These are phyloP conservation scores for Gnomoniopsis sp. DNA, from an alignment of 2,329 filamentous ascomycete genomes.

Conservation along the genomic window DNA sequence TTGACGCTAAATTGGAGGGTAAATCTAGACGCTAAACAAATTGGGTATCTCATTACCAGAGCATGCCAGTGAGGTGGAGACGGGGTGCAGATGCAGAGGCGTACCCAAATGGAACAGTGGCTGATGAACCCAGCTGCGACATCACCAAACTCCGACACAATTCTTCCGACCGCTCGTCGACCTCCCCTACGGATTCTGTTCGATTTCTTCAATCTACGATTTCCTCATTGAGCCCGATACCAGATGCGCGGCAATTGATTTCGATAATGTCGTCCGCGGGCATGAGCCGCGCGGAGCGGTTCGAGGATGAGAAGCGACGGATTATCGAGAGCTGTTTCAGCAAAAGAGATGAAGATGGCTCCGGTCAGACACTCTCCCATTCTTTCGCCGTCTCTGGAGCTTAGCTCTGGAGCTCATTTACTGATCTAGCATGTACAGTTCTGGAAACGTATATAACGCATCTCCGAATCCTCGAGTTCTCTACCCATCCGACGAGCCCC, in stretches of 20 bases:
- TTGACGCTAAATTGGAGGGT: not conserved
- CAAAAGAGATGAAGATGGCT: conserved; percentile 84
- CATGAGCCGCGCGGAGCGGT: conserved; percentile 66
- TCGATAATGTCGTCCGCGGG: conserved; percentile 15
- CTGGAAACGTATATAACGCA: conserved; percentile 97
- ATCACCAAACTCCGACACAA: not conserved
- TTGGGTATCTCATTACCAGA: not conserved
- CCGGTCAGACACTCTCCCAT: conserved; percentile 54
- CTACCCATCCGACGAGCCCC: conserved; percentile 75
- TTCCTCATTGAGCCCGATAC: not conserved
- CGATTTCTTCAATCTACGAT: not conserved
- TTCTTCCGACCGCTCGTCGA: not conserved
- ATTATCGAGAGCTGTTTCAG: conserved; percentile 94
- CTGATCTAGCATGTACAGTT: conserved; percentile 43
- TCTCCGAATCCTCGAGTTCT: conserved; percentile 86
- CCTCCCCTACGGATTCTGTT: no score
- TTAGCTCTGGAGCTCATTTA: conserved; percentile 9
- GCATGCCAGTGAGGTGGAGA: not conserved
- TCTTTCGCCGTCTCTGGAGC: conserved; percentile 8
- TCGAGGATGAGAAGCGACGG: conserved; percentile 93
- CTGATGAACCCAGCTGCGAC: conserved; percentile 5
- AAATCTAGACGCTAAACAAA: not conserved
- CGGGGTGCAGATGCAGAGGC: not conserved
- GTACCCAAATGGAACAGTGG: not conserved
- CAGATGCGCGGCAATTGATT: conserved; percentile 6